These are phyloP conservation scores for Porcisia deanei DNA, from an alignment of 208 protist species.

Conservation along the genomic window DNA sequence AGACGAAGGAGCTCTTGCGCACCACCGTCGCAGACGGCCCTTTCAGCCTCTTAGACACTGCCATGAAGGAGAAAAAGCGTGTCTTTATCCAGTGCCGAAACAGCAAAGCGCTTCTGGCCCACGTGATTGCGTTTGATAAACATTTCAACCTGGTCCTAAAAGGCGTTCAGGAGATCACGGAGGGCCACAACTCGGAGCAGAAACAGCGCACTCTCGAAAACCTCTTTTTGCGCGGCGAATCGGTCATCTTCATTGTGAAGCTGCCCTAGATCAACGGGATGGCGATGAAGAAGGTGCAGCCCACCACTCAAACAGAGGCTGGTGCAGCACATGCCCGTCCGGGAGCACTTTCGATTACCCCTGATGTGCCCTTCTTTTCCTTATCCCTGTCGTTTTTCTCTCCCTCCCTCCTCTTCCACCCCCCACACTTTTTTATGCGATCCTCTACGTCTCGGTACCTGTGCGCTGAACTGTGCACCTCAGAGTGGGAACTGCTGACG, in stretches of 20 bases:
- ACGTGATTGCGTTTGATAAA: constrained; percentile 99
- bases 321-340: not conserved
- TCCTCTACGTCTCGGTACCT: no score
- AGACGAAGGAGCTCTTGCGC: constrained; percentile 62
- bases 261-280: constrained; percentile 61
- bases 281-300: not conserved
- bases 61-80: constrained; percentile 80
- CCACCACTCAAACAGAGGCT: not conserved
- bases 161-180: constrained; percentile 78
- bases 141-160: constrained; percentile 99
- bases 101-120: constrained; percentile 98
- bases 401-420: no score
- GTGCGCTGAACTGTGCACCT: not conserved
- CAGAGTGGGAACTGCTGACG: not conserved
- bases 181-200: constrained; percentile 94
- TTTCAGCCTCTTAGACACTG: constrained; percentile 78
- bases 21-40: constrained; percentile 68
- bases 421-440: not conserved
- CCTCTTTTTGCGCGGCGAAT: constrained; percentile 99
- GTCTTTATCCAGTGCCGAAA: constrained; percentile 99
- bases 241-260: constrained; percentile 98
- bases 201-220: constrained; percentile 96
- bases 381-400: not conserved
- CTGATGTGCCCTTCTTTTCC: not conserved
- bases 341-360: not conserved